phyloP scores from a whole-genome alignment of 2,329 filamentous ascomycete species.

The Diplodia intermedia region DNA sequence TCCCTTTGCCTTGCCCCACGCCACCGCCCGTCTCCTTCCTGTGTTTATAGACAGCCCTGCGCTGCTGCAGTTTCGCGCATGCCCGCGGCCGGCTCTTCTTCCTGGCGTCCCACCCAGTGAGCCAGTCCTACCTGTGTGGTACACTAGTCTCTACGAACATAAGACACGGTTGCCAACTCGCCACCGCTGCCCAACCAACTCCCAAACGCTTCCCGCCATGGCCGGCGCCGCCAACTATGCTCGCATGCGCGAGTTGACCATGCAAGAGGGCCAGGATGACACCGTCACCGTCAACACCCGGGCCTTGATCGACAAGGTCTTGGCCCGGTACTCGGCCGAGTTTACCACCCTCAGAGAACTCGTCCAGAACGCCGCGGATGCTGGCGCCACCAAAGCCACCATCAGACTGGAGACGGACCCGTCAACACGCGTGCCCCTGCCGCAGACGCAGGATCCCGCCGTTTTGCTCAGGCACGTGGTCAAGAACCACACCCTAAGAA shows the following conservation, averaged over 20 bases:
- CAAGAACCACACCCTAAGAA: conserved; percentile 81
- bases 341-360: conserved; percentile 89
- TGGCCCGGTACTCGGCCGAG: conserved; percentile 95
- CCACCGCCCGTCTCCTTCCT: conserved; percentile 1
- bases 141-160: too few relatives aligned
- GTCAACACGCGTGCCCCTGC: conserved; percentile 75
- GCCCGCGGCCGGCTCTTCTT: background rate
- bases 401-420: conserved; percentile 93
- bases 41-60: background rate
- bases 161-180: conserved; percentile 18
- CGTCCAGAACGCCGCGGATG: conserved; percentile 98
- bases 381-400: conserved; percentile 84
- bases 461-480: conserved; percentile 82
- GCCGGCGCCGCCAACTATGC: conserved; percentile 59
- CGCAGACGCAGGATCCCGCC: conserved; percentile 70
- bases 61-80: background rate
- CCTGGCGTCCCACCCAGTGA: background rate
- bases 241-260: conserved; percentile 82
- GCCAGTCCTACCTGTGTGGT: too few relatives aligned
- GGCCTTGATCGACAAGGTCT: conserved; percentile 95
- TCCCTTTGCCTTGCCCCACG: background rate
- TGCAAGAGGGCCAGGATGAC: conserved; percentile 91
- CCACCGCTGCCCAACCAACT: conserved; percentile 5
- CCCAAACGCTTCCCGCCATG: conserved; percentile 38
- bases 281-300: conserved; percentile 97